Base-by-base conservation (phyloP, 768 basidiomycete species). In the Tricholoma saponaceum region DNA sequence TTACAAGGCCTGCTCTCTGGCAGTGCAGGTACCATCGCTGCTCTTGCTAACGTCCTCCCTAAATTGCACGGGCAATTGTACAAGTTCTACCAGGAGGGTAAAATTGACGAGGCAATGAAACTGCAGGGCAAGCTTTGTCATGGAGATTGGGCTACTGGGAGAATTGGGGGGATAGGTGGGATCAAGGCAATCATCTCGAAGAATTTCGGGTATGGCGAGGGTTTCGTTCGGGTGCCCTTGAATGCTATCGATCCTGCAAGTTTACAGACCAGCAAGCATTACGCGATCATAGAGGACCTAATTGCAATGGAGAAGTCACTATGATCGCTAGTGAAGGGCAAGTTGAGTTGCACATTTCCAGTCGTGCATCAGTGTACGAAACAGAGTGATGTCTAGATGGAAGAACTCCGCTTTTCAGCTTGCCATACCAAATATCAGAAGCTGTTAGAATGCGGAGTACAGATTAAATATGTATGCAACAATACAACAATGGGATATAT, bases 1-100 rank as follows among this genome's bases (percentile, higher is more conserved):
- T 71, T 82, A 12, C 80, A 87, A 18, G 82, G 83, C 4, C 76
- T 91, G 6, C 67, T 83, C 37, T 82, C 84, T 2, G 80, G 82
- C 7, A 81, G 84, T 61, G 79, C 86, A 26, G 89, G 89, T 0
- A 73, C 78, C 52, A 90, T 90, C 63, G 83, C 83, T 39, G 87
- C 83, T 0, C 74, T 84, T 10, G 83, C 82, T 12, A 87, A 87
- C 64, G 69, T 87, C 52, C 62, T 80, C 14, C 87, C 87, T 6
- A 86, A 85, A 60, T 62, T 82, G 14, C 87, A 88, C 66, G 69
- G 67, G 5, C 71, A 71, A 59, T 61, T 88, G 30, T 82, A 79
- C 55, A 66, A 72, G 43, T 64, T 85, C 4, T 84, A 74, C 64
- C 68, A 76, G 54, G 78, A 79, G 26, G 85, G 84, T 8, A 81